Evolutionary conservation across 1,284 basidiomycete genomes (phyloP), one percentile per base, ranked within the genome.

Genomic region (Sanghuangporus sanghuang): DNA sequence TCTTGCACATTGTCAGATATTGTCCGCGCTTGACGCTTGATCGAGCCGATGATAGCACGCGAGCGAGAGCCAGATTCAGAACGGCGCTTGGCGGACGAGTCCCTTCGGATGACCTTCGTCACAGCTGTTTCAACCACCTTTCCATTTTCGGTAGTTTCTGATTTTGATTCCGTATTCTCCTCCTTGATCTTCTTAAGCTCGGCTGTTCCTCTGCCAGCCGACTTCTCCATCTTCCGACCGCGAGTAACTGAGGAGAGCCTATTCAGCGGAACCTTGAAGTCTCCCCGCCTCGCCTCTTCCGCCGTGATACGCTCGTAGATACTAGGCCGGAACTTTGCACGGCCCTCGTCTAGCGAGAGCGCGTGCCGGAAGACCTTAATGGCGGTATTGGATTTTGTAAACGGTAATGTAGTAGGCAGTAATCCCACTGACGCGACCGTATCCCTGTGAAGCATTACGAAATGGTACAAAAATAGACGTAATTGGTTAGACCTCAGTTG

Each of bases 301-400:
- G 14, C 52, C 7, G 55, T 65, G 56, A 61, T 63, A 9, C 36
- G 50, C 57, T 62, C 23, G 61, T 66, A 68, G 35, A 66, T 42
- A 39, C 62, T 65, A 9, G 66, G 63, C 35, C 57, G 66, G 64
- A 70, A 71, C 48, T 63, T 61, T 14, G 62, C 67, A 52, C 73
- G 69, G 21, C 72, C 72, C 59, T 81, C 79, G 66, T 81, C 79
- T 16, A 81, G 73, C 0, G 77, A 69, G 9, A 80, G 62, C 5
- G 77, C 78, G 39, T 81, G 79, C 9, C 78, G 69, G 62, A 79
- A 77, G 53, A 70, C 67, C 1, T 69, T 66, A 61, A 79, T 71
- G 54, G 69, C 70, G n/a, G 68, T 69, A 59, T 77, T 76, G 38
- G 72, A 73, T 40, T 65, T 69, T 2, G 76, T 73, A 67, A 79